Conservation (phyloP, 345 rosid species). For the Dimocarpus longan region DNA sequence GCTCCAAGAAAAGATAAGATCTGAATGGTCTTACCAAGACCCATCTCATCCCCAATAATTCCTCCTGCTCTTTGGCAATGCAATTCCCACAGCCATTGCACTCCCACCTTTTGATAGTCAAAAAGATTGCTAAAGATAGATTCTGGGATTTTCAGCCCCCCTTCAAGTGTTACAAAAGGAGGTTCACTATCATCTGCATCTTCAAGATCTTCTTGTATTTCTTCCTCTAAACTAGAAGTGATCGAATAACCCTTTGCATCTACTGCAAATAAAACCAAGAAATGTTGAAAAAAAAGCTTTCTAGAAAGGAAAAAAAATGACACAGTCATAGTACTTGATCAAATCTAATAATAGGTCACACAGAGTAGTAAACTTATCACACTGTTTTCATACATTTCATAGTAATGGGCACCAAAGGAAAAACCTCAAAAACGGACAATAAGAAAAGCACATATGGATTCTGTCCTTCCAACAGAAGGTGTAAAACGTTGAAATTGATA, state of each 20-base stretch:
- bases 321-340: background rate
- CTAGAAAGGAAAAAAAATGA: background rate
- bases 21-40: conserved; percentile 97
- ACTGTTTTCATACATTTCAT: background rate
- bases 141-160: conserved; percentile 83
- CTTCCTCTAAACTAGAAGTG: conserved; percentile 61
- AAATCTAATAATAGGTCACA: background rate
- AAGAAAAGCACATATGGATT: background rate
- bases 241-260: conserved; percentile 37
- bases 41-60: conserved; percentile 99
- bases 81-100: conserved; percentile 99
- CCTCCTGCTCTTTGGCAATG: conserved; percentile 99
- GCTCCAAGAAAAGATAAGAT: conserved; percentile 93
- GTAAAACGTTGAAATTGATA: background rate
- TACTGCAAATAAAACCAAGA: conserved; percentile 39
- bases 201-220: conserved; percentile 55
- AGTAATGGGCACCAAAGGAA: background rate
- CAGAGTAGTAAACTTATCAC: background rate
- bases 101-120: conserved; percentile 97
- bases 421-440: background rate
- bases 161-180: conserved; percentile 69
- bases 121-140: conserved; percentile 70
- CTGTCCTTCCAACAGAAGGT: background rate
- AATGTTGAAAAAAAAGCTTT: background rate
- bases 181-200: conserved; percentile 41